phyloP scores from a whole-genome alignment of 2,329 filamentous ascomycete genomes.

The Blumeriella jaapii region DNA sequence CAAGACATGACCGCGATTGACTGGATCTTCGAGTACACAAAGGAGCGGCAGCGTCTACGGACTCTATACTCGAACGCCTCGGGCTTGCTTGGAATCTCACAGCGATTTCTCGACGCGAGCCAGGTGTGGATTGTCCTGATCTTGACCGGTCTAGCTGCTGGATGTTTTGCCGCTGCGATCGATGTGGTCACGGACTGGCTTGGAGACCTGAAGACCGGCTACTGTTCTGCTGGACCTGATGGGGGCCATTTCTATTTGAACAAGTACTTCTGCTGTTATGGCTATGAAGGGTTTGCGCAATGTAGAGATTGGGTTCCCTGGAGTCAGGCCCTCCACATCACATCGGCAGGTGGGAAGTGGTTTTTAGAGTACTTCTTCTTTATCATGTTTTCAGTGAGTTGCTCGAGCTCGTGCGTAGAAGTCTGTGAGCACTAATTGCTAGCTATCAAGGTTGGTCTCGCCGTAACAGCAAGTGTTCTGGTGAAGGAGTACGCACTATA shows the following conservation, averaged over 20 bases:
- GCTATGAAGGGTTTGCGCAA: conserved; percentile 70
- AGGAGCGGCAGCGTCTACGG: conserved; percentile 82
- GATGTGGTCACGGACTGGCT: conserved; percentile 90
- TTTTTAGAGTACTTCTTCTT: conserved; percentile 83
- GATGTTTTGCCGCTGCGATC: conserved; percentile 75
- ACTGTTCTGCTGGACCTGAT: conserved; percentile 64
- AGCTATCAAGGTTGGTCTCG: conserved; percentile 54
- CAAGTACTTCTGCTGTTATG: conserved; percentile 85
- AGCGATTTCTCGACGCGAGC: conserved; percentile 67
- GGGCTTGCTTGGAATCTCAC: conserved; percentile 62
- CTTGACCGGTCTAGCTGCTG: conserved; percentile 72
- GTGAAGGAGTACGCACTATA: conserved; percentile 78
- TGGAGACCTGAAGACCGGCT: conserved; percentile 81
- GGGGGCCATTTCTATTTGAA: conserved; percentile 87
- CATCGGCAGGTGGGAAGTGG: conserved; percentile 59
- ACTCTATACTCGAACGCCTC: conserved; percentile 57
- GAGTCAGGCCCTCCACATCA: conserved; percentile 61
- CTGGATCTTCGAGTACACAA: conserved; percentile 98
- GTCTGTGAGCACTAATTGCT: background rate
- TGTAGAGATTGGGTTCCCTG: conserved; percentile 84
- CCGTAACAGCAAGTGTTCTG: conserved; percentile 63
- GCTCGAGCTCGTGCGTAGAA: conserved; percentile 1
- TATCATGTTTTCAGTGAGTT: conserved; percentile 64
- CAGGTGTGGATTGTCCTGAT: conserved; percentile 89
- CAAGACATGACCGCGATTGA: conserved; percentile 96